phyloP scores from a whole-genome alignment of 495 filamentous ascomycete species.

The Lasiosphaeria ovina region DNA sequence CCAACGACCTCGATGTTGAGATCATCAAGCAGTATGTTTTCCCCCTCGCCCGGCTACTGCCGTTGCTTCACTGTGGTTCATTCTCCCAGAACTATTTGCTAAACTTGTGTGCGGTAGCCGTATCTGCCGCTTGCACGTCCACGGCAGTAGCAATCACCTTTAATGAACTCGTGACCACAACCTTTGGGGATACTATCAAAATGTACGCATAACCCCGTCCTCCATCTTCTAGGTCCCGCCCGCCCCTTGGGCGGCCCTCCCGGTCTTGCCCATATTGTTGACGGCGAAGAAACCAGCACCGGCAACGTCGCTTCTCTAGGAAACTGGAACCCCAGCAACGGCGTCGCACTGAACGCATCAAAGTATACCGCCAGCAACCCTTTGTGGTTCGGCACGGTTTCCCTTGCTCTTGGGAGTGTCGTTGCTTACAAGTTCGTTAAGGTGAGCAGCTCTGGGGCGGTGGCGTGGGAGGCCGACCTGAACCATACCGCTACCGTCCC shows the following conservation, averaged over 20 bases:
- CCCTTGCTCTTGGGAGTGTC: conserved; percentile 47
- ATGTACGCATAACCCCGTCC: conserved; percentile 30
- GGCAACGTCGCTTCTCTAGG: conserved; percentile 58
- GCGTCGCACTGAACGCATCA: conserved; percentile 51
- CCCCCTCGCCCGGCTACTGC: background rate
- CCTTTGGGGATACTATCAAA: conserved; percentile 57
- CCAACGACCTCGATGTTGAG: conserved; percentile 1
- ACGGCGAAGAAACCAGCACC: conserved; percentile 16
- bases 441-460: conserved; percentile 50
- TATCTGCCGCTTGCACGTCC: conserved; percentile 32
- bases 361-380: conserved; percentile 57
- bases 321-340: conserved; percentile 52
- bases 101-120: background rate
- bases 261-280: too few relatives aligned
- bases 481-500: conserved; percentile 61
- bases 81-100: background rate
- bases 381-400: conserved; percentile 55
- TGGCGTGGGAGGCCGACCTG: conserved; percentile 63
- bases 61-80: background rate
- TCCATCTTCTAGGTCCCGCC: background rate
- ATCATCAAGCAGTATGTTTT: conserved; percentile 7
- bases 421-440: conserved; percentile 71
- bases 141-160: conserved; percentile 57
- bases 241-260: background rate
- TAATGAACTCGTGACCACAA: conserved; percentile 53